phyloP scores from a whole-genome alignment of 371 early-diverging fungal species.

The Fennellomyces sp. region DNA sequence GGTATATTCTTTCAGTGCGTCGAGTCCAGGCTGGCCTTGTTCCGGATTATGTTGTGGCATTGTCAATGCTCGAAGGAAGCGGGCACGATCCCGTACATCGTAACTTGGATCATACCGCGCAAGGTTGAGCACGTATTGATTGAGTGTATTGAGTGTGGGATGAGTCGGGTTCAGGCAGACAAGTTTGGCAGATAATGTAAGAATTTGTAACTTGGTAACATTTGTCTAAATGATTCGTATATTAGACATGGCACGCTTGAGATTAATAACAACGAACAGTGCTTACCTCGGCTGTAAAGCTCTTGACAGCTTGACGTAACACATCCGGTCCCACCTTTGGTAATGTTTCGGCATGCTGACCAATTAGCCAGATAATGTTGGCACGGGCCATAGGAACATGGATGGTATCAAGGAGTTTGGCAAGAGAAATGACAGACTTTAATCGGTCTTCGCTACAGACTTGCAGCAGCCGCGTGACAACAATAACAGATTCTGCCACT shows the following conservation, averaged over 20 bases:
- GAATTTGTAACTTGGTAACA: slow-evolving; percentile 76
- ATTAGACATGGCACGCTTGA: neutral
- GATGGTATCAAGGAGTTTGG: slow-evolving; percentile 68
- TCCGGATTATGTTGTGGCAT: slow-evolving; percentile 36
- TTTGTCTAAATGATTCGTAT: slow-evolving; percentile 38
- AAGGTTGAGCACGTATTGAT: slow-evolving; percentile 79
- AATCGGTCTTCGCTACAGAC: slow-evolving; percentile 51
- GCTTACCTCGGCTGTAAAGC: slow-evolving; percentile 71
- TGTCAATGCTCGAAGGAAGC: slow-evolving; percentile 79
- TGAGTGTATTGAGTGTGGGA: slow-evolving; percentile 52
- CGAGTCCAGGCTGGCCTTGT: slow-evolving; percentile 39
- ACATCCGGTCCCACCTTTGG: slow-evolving; percentile 80
- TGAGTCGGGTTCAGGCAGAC: slow-evolving; percentile 52
- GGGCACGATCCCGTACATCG: slow-evolving; percentile 90
- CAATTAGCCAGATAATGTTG: slow-evolving; percentile 85
- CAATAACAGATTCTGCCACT: slow-evolving; percentile 79
- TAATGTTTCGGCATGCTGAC: slow-evolving; percentile 69
- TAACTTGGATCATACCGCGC: slow-evolving; percentile 89
- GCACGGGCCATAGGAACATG: slow-evolving; percentile 71
- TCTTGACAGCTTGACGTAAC: slow-evolving; percentile 75
- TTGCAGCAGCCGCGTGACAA: slow-evolving; percentile 75
- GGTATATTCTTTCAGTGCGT: slow-evolving; percentile 44
- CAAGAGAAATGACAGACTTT: slow-evolving; percentile 64
- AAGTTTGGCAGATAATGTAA: slow-evolving; percentile 81
- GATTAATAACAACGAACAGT: neutral